These are phyloP conservation scores for Podospora didyma DNA, from an alignment of 495 filamentous ascomycete species.

Conservation along the genomic window DNA sequence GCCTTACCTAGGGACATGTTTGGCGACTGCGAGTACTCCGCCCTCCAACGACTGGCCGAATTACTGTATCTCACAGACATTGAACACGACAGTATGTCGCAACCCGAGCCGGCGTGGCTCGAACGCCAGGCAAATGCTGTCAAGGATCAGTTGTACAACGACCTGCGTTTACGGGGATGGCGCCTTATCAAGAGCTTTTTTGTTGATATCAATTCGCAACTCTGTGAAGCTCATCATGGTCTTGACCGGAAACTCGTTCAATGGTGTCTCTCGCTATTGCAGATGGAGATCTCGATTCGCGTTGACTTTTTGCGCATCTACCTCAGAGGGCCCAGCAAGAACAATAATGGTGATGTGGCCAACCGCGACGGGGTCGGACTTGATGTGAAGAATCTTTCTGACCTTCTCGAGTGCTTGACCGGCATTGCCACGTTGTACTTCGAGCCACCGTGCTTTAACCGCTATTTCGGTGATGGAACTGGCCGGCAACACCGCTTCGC, in stretches of 20 bases:
- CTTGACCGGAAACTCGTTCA: background rate
- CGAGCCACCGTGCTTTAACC: slow-evolving; percentile 14
- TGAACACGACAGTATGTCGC: background rate
- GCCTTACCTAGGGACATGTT: background rate
- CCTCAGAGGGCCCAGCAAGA: background rate
- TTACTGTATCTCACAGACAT: background rate
- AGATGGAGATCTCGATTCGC: background rate
- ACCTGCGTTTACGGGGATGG: background rate
- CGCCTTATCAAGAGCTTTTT: background rate
- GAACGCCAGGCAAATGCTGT: background rate
- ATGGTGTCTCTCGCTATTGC: background rate
- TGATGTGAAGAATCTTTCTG: slow-evolving; percentile 2
- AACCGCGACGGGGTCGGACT: background rate
- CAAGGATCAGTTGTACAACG: background rate
- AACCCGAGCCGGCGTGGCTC: background rate
- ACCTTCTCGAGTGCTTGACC: slow-evolving; percentile 29
- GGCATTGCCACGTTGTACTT: slow-evolving; percentile 35
- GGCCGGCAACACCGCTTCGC: slow-evolving; percentile 17
- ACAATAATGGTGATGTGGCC: background rate
- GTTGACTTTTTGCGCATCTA: background rate
- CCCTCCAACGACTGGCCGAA: background rate
- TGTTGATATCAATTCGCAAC: background rate
- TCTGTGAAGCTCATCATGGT: background rate
- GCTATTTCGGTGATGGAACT: slow-evolving; percentile 18
- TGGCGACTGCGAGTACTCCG: background rate